Percentiles rank a stretch among this genome's conserved stretches.
Conservation (phyloP, 129 eudicot genomes). For the Tagetes erecta region DNA sequence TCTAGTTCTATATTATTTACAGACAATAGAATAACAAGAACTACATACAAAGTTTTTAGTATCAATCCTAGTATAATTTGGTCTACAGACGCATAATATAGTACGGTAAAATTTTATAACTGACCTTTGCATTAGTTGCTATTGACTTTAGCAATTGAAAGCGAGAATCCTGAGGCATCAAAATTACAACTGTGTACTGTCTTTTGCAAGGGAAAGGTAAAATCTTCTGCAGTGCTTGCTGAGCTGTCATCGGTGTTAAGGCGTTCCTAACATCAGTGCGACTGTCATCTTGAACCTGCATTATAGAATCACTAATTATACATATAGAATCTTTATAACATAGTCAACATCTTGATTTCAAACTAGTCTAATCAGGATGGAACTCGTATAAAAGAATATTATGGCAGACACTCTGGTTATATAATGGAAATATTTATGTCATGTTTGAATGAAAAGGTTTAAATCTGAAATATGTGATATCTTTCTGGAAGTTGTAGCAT, state of each 20-base stretch:
- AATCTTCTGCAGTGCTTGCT: slow-evolving; percentile 70
- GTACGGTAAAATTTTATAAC: slow-evolving; percentile 19
- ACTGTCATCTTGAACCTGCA: slow-evolving; percentile 72
- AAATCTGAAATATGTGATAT: background rate
- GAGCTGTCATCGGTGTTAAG: slow-evolving; percentile 71
- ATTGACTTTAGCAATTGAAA: slow-evolving; percentile 46
- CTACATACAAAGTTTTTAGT: slow-evolving; percentile 4
- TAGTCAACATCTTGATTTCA: background rate
- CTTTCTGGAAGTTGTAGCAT: background rate
- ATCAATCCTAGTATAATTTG: background rate
- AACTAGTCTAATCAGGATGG: background rate
- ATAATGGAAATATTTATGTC: background rate
- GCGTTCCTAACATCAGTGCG: slow-evolving; percentile 62
- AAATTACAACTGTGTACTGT: slow-evolving; percentile 75
- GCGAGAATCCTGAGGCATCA: slow-evolving; percentile 75
- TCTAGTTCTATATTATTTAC: background rate
- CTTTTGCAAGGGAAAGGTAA: slow-evolving; percentile 90
- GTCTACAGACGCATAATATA: background rate
- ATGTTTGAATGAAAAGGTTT: background rate
- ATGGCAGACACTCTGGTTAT: slow-evolving; percentile 5
- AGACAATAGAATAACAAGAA: background rate
- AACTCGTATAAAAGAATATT: slow-evolving; percentile 9
- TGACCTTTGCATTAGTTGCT: slow-evolving; percentile 63
- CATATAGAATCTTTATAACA: background rate
- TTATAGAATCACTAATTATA: slow-evolving; percentile 22